Evolutionary conservation across 1,284 basidiomycete genomes (phyloP), one percentile per base, ranked within the genome.

Genomic region (Pyrrhoderma lamaoense): DNA sequence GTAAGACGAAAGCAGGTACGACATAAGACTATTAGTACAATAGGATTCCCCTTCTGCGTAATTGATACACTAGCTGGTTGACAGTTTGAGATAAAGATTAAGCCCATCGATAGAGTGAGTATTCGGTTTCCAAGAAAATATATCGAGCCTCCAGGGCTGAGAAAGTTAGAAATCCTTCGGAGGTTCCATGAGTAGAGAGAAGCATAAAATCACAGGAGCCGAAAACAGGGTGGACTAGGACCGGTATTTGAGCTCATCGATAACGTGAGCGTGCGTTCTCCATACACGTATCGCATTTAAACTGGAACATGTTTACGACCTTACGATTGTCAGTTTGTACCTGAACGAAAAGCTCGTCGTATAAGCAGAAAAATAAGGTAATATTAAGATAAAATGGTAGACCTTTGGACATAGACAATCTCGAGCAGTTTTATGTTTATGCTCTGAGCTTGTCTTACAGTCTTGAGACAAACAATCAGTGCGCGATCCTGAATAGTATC

Each of bases 401-500:
- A 56, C 54, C 78, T 80, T 53, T 42, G 65, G 60, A 52, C 79
- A 82, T 34, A 69, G 66, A 56, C 80, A 82, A 46, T 71, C 72
- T 35, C 55, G 63, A 1, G 73, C 71, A 2, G 71, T 73, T 58
- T 69, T 74, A 61, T 82, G 80, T 58, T 70, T 75, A 60, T 82
- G 80, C 8, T 67, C 64, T 16, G 62, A 61, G 57, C 79, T 82
- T 2, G 74, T 72, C 59, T 75, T 80, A 67, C 80, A 82, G 25
- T 60, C 60, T 3, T 61, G 59, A 2, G 70, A 72, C 46, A 64
- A 62, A 59, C 80, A 82, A 60, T 82, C 80, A n/a, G 60, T 58
- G 8, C 69, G 67, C 52, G 75, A 69, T 21, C 80, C 80, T 19
- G 80, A 79, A 60, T 71, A 79, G 62, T 80, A 82, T 31, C 77